phyloP scores from a whole-genome alignment of 495 filamentous ascomycete genomes.

The Massariosphaeria phaeospora region DNA sequence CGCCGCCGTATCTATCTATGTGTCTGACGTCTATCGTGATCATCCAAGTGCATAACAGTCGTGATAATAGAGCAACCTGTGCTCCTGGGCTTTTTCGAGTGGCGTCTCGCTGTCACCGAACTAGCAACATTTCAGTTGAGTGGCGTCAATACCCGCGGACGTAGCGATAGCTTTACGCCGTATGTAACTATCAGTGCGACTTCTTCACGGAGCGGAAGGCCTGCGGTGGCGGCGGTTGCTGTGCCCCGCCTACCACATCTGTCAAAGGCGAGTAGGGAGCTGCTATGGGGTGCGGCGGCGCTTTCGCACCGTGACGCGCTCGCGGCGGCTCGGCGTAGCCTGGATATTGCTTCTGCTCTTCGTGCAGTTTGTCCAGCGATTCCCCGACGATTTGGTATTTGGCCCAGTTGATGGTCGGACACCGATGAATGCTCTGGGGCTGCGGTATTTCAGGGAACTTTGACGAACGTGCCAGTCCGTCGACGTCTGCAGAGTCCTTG shows the following conservation, averaged over 20 bases:
- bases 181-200: no score
- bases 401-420: slow-evolving; percentile 83
- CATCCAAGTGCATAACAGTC: background rate
- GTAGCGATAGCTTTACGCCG: no score
- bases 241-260: slow-evolving; percentile 24
- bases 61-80: slow-evolving; percentile 9
- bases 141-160: no score
- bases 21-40: slow-evolving; percentile 9
- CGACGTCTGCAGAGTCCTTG: slow-evolving; percentile 31
- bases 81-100: background rate
- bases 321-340: slow-evolving; percentile 46
- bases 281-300: slow-evolving; percentile 57
- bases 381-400: slow-evolving; percentile 82
- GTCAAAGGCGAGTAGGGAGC: slow-evolving; percentile 67
- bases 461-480: background rate
- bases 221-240: slow-evolving; percentile 32
- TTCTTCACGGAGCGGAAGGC: slow-evolving; percentile 28
- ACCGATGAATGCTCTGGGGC: slow-evolving; percentile 77
- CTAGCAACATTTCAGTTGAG: no score
- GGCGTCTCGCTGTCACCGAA: no score
- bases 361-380: slow-evolving; percentile 74
- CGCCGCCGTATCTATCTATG: background rate
- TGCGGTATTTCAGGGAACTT: slow-evolving; percentile 57
- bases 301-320: slow-evolving; percentile 36
- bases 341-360: slow-evolving; percentile 56